A percentile compares a stretch with the other conserved stretches of the same genome.
Evolutionary conservation across 164 flowering plant genomes (phyloP).

Genomic region (Malania oleifera): DNA sequence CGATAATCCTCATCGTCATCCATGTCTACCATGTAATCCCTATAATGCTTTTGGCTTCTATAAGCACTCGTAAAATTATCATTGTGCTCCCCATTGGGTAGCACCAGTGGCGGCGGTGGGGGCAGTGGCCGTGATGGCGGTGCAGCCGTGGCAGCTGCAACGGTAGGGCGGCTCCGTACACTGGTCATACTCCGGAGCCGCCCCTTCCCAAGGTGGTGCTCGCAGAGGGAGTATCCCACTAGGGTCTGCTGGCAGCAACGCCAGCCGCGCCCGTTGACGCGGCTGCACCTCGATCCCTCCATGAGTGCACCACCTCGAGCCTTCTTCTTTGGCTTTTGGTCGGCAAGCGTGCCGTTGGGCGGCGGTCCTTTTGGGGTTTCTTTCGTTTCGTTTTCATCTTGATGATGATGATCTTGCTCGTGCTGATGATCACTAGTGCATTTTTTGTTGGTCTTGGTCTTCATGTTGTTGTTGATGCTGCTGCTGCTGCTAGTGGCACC

Average conservation of each 20-base stretch:
- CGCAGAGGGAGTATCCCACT: constrained; percentile 83
- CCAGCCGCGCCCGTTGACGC: constrained; percentile 89
- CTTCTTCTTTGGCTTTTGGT: constrained; percentile 25
- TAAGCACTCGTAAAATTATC: too few relatives aligned
- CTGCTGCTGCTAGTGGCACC: too few relatives aligned
- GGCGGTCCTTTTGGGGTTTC: too few relatives aligned
- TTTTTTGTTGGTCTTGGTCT: constrained; percentile 27
- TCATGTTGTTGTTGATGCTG: too few relatives aligned
- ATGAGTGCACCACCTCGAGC: constrained; percentile 33
- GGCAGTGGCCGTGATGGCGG: background rate
- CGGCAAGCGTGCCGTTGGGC: too few relatives aligned
- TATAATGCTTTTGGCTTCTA: too few relatives aligned
- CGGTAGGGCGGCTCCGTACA: constrained; percentile 25
- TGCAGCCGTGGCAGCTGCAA: constrained; percentile 2
- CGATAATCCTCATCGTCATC: constrained; percentile 5
- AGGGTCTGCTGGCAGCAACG: constrained; percentile 80
- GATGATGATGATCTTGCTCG: background rate
- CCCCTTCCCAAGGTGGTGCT: constrained; percentile 86
- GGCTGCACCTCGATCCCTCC: constrained; percentile 89
- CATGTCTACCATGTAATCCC: too few relatives aligned
- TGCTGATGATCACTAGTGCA: constrained; percentile 1
- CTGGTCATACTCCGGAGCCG: constrained; percentile 59
- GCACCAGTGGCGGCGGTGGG: background rate
- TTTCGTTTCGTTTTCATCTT: background rate
- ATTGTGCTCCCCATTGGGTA: background rate